Evolutionary conservation across 768 basidiomycete species (phyloP), one percentile per base, ranked within the genome.

Genomic region (Russula griseocarnosa): DNA sequence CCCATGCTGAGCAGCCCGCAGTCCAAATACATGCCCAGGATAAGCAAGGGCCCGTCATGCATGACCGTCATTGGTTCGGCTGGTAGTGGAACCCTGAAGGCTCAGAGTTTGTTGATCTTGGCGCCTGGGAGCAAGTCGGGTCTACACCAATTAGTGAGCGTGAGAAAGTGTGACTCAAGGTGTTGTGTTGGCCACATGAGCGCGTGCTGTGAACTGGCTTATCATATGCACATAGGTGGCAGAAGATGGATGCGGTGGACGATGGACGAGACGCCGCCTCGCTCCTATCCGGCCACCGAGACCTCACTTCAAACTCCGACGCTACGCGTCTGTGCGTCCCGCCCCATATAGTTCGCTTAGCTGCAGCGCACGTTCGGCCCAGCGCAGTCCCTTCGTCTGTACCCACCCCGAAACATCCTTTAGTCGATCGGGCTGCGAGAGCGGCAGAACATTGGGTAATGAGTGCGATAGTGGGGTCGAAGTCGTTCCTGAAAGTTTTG

Each of bases 371-470:
- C 63, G 58, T 18, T 42, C 9, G 10, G 63, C 30, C 63, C 58
- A 60, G 30, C 49, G 42, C 8, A 53, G 53, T 5, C 63, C 58
- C 22, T 55, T 64, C 4, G 36, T 50, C 30, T 24, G 46, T 22
- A 30, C 28, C 58, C 58, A 55, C 11, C 3, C 18, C 0, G 58
- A 28, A 24, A 60, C 36, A 13, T 55, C 46, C 28, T 28, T 5
- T 4, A 66, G 52, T 36, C 3, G 57, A 53, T 5, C 46, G 62
- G 11, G 57, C 53, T 5, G 56, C 65, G 26, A 59, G 57, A 5
- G 63, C 57, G 3, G 65, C 57, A 4, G 65, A 44, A 26, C 65
- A 66, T 8, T 38, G 53, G 0, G 63, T 52, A 24, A 34, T 5
- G 44, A 65, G 34, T 18, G 62, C 46, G 11, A 66, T 32, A 5